Conservation (phyloP, 495 filamentous ascomycete genomes). For the Neurospora pannonica region DNA sequence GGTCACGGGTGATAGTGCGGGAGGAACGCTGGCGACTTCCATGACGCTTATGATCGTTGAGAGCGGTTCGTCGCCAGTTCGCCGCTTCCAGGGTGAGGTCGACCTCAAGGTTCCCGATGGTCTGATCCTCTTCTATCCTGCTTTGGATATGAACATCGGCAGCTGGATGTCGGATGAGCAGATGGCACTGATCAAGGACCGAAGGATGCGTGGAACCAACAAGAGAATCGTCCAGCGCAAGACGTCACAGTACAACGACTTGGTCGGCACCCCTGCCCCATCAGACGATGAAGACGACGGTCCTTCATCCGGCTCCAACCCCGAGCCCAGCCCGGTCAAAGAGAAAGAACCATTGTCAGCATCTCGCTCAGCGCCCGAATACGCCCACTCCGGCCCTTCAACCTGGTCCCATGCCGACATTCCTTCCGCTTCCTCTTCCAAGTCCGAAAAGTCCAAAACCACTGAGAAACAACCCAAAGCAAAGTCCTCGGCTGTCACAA, state of each 20-base stretch:
- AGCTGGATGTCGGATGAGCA: slow-evolving; percentile 99
- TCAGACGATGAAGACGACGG: slow-evolving; percentile 52
- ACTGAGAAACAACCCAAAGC: background rate
- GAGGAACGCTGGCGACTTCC: slow-evolving; percentile 79
- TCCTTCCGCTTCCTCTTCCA: background rate
- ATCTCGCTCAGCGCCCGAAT: slow-evolving; percentile 29
- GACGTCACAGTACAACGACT: slow-evolving; percentile 49
- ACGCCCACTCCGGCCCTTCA: slow-evolving; percentile 30
- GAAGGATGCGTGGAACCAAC: slow-evolving; percentile 67
- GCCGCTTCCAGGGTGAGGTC: slow-evolving; percentile 48
- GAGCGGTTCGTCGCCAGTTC: slow-evolving; percentile 45
- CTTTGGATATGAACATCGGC: slow-evolving; percentile 90
- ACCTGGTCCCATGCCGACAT: slow-evolving; percentile 23
- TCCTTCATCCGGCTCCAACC: slow-evolving; percentile 9
- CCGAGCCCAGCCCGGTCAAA: slow-evolving; percentile 4
- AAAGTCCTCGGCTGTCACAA: background rate
- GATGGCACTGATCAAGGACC: slow-evolving; percentile 85
- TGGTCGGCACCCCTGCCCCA: slow-evolving; percentile 54
- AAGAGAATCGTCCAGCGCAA: slow-evolving; percentile 66
- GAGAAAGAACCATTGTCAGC: slow-evolving; percentile 9
- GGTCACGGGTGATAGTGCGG: slow-evolving; percentile 85
- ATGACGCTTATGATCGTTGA: slow-evolving; percentile 82
- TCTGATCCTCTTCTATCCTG: slow-evolving; percentile 78
- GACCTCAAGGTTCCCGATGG: slow-evolving; percentile 70
- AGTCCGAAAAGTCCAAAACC: background rate